Evolutionary conservation across 176 grass and related monocot genomes (phyloP).

Genomic region (Hordeum vulgare): MorexV3_pseudomolecules_assembly NC_058520.1:490720290-490720789

Average conservation of each 20-base stretch:
- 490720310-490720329: not conserved
- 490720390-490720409: not conserved
- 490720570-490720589: not conserved
- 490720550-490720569: not conserved
- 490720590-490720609: not conserved
- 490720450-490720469: not conserved
- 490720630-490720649: not conserved
- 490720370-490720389: not conserved
- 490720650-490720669: not conserved
- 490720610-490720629: not conserved
- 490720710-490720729: not conserved
- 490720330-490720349: not conserved
- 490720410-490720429: not conserved
- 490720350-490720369: not conserved
- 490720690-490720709: not conserved
- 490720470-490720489: not conserved
- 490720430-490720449: not conserved
- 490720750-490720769: not conserved
- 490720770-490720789: not conserved
- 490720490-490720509: not conserved
- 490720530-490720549: not conserved
- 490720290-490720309: not conserved
- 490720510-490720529: not conserved
- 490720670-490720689: not conserved
- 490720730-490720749: not conserved